These are phyloP conservation scores for Monilinia fructigena DNA, from an alignment of 2,329 filamentous ascomycete species.

Conservation along the genomic window DNA sequence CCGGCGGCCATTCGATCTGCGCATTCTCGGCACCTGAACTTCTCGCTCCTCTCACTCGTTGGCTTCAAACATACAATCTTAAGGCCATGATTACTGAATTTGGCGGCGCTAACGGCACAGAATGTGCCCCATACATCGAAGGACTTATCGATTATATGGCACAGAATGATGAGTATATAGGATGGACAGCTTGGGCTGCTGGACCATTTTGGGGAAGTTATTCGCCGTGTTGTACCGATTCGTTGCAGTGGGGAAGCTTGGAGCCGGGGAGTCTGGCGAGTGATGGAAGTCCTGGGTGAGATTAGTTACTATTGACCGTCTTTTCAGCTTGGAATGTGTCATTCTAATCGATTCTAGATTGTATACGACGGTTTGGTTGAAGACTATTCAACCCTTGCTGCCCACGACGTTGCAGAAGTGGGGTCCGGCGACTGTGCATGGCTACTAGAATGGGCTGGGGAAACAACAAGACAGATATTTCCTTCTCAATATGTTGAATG, in stretches of 20 bases:
- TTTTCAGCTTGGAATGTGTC: not conserved
- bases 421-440: not conserved
- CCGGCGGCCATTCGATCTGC: constrained; percentile 46
- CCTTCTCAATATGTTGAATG: too few species aligned
- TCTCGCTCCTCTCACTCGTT: constrained; percentile 46
- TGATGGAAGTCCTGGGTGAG: constrained; percentile 44
- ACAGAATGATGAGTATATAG: constrained; percentile 49
- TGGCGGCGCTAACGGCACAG: constrained; percentile 47
- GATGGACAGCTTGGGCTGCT: constrained; percentile 53
- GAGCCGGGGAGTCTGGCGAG: constrained; percentile 48
- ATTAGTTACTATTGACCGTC: not conserved
- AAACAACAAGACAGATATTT: too few species aligned
- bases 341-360: constrained; percentile 5
- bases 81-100: constrained; percentile 53
- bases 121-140: constrained; percentile 44
- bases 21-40: constrained; percentile 44
- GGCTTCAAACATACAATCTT: constrained; percentile 47
- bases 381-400: constrained; percentile 5
- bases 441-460: too few species aligned
- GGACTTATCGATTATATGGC: constrained; percentile 49
- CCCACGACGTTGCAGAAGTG: not conserved
- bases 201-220: constrained; percentile 50
- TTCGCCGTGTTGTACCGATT: constrained; percentile 46
- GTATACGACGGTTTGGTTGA: constrained; percentile 14
- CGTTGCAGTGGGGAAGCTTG: constrained; percentile 45